Evolutionary conservation across 177 flowering plant species (phyloP).

Genomic region (Telopea speciosissima): DNA sequence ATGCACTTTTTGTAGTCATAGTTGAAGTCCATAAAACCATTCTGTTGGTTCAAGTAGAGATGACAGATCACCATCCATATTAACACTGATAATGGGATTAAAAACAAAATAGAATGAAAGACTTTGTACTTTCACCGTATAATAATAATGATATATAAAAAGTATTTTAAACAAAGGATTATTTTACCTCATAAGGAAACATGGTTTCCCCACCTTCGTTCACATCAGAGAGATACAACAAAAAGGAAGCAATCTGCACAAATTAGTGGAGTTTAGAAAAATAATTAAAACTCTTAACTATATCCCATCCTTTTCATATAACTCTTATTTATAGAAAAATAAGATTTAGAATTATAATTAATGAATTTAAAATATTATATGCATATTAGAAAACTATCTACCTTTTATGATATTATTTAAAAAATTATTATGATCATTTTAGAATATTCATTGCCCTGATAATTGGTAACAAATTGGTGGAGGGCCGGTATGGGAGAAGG

Average conservation of each 20-base stretch:
- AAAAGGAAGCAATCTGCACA: slow-evolving; percentile 78
- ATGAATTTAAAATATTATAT: background rate
- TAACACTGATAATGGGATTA: slow-evolving; percentile 24
- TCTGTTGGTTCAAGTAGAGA: slow-evolving; percentile 35
- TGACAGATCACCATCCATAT: background rate
- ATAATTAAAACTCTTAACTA: background rate
- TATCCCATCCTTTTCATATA: no score
- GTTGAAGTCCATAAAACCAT: slow-evolving; percentile 46
- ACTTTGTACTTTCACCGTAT: slow-evolving; percentile 8
- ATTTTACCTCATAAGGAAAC: slow-evolving; percentile 87
- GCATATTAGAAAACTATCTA: background rate
- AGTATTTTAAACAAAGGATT: background rate
- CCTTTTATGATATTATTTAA: no score
- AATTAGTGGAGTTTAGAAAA: background rate
- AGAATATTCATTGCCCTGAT: background rate
- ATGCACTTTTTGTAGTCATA: slow-evolving; percentile 60
- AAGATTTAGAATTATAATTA: no score
- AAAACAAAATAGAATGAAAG: slow-evolving; percentile 12
- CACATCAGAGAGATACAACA: slow-evolving; percentile 82
- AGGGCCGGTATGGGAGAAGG: no score
- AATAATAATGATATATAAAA: background rate
- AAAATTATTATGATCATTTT: background rate
- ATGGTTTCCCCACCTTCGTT: slow-evolving; percentile 97
- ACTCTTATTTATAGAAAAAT: no score
- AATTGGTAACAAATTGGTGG: background rate